Percentiles rank a stretch among this genome's conserved stretches.
Conservation (phyloP, 805 yeast genomes). For the Tetrapisispora iriomotensis region DNA sequence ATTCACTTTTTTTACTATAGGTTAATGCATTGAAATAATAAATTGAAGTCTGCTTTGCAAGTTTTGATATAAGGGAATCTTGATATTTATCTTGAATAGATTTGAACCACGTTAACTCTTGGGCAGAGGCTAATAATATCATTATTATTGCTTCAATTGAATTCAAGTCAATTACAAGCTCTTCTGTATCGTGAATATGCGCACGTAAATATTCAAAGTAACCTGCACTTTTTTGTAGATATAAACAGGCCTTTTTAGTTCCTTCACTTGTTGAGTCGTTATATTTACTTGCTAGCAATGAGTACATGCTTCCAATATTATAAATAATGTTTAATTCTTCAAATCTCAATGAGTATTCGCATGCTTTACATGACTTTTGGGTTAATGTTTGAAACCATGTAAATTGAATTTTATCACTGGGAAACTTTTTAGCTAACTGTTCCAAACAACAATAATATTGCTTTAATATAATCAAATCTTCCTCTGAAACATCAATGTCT, state of each 20-base stretch:
- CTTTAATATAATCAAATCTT: conserved; percentile 31
- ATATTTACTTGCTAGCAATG: conserved; percentile 40
- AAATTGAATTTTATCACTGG: conserved; percentile 49
- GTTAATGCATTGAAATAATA: conserved; percentile 41
- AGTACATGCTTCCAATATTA: conserved; percentile 58
- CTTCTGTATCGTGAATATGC: conserved; percentile 8
- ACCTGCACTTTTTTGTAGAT: conserved; percentile 68
- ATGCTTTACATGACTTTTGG: conserved; percentile 40
- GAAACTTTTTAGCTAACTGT: conserved; percentile 46
- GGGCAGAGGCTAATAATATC: conserved; percentile 74
- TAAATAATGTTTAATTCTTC: conserved; percentile 57
- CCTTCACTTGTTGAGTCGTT: background rate
- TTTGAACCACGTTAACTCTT: conserved; percentile 75
- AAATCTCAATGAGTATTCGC: conserved; percentile 40
- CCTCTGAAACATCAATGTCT: conserved; percentile 29
- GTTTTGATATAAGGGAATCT: conserved; percentile 50
- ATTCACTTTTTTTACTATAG: conserved; percentile 38
- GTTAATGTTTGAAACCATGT: conserved; percentile 70
- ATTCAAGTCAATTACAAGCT: conserved; percentile 32
- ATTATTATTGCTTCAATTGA: conserved; percentile 42
- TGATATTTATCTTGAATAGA: conserved; percentile 39
- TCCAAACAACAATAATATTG: conserved; percentile 41
- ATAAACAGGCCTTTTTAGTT: conserved; percentile 49
- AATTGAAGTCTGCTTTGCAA: conserved; percentile 53
- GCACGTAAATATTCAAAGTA: conserved; percentile 36